Evolutionary conservation across 1,284 basidiomycete species (phyloP).

Genomic region (Ceratorhiza oryzae-sativae): DNA sequence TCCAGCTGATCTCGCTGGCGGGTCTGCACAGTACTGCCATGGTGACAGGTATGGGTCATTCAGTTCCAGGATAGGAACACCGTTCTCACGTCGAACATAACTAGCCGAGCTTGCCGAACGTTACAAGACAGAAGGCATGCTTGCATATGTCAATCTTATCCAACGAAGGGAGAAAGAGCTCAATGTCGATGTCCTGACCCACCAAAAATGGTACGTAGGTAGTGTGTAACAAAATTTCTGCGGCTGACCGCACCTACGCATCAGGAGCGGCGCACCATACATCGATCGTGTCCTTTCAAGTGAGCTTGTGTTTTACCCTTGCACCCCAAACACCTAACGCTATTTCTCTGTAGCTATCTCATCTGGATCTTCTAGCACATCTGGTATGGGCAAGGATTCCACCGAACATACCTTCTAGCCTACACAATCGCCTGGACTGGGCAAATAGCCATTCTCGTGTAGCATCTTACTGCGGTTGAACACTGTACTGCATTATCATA

Average conservation of each 20-base stretch:
- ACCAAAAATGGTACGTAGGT: constrained; percentile 79
- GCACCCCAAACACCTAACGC: constrained; percentile 41
- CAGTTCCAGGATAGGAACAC: constrained; percentile 39
- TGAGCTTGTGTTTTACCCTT: constrained; percentile 38
- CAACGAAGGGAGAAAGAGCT: constrained; percentile 90
- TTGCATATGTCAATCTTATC: constrained; percentile 84
- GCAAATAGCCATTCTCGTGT: not conserved
- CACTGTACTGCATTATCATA: constrained; percentile 35
- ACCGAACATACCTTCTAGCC: constrained; percentile 80
- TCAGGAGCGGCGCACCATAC: constrained; percentile 85
- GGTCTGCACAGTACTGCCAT: constrained; percentile 88
- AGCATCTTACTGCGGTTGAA: not conserved
- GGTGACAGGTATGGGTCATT: constrained; percentile 65
- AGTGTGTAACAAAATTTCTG: not conserved
- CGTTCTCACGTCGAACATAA: constrained; percentile 44
- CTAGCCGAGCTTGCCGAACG: constrained; percentile 75
- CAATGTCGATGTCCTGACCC: constrained; percentile 90
- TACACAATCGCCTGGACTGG: not conserved
- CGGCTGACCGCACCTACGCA: constrained; percentile 25
- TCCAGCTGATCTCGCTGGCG: constrained; percentile 86
- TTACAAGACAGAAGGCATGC: constrained; percentile 86
- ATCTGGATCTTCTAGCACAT: constrained; percentile 83
- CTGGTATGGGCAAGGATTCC: constrained; percentile 79
- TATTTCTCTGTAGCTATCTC: constrained; percentile 58
- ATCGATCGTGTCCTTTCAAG: constrained; percentile 79